Evolutionary conservation across 2,329 filamentous ascomycete species (phyloP).

Genomic region (Fusarium fracticaudum): DNA sequence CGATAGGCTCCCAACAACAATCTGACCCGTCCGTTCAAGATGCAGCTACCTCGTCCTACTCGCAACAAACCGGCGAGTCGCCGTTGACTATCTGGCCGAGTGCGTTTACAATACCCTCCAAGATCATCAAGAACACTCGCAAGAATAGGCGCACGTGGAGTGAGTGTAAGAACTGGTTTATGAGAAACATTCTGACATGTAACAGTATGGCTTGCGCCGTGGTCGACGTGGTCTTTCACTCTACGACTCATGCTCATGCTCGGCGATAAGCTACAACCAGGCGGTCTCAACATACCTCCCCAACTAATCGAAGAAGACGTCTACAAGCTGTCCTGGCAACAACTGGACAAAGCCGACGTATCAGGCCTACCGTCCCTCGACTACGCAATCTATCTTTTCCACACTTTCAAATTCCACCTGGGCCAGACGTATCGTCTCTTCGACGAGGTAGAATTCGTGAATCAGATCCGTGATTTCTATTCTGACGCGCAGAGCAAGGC

Average conservation of each 20-base stretch:
- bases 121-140: constrained; percentile 44
- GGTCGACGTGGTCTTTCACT: constrained; percentile 49
- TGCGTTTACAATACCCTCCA: constrained; percentile 44
- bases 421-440: constrained; percentile 50
- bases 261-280: constrained; percentile 43
- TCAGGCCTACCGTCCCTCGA: constrained; percentile 48
- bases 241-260: constrained; percentile 46
- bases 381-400: constrained; percentile 46
- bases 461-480: constrained; percentile 41
- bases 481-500: constrained; percentile 32
- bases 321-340: constrained; percentile 40
- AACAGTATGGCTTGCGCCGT: constrained; percentile 45
- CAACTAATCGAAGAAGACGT: constrained; percentile 43
- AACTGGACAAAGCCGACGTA: constrained; percentile 42
- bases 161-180: constrained; percentile 27
- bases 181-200: neutral
- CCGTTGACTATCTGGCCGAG: constrained; percentile 43
- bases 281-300: constrained; percentile 28
- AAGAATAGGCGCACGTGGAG: constrained; percentile 49
- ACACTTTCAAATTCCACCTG: constrained; percentile 51
- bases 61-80: constrained; percentile 12
- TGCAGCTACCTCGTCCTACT: neutral
- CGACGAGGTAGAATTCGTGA: constrained; percentile 46
- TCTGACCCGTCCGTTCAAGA: constrained; percentile 10
- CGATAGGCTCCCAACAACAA: constrained; percentile 12